Conservation (phyloP, 345 rosid genomes). For the Cardamine resedifolia region DNA sequence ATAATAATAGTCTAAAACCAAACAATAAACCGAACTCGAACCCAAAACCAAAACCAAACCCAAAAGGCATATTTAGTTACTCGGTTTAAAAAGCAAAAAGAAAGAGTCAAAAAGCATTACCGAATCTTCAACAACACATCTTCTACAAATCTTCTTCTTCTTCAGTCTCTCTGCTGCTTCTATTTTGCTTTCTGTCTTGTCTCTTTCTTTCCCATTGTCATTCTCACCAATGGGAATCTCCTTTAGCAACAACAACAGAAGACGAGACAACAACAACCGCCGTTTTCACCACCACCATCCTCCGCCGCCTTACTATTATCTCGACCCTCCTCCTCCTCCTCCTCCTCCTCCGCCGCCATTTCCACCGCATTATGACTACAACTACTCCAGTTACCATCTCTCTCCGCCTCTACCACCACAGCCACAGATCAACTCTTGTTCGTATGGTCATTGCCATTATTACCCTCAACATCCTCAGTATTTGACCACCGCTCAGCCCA, state of each 20-base stretch:
- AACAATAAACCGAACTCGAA: neutral
- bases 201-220: slow-evolving; percentile 13
- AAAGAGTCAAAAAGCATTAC: slow-evolving; percentile 25
- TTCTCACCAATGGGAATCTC: slow-evolving; percentile 64
- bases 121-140: slow-evolving; percentile 23
- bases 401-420: slow-evolving; percentile 43
- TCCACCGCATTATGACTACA: slow-evolving; percentile 38
- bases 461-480: slow-evolving; percentile 47
- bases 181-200: slow-evolving; percentile 24
- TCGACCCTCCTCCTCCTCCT: slow-evolving; percentile 40
- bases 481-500: slow-evolving; percentile 50
- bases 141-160: slow-evolving; percentile 17
- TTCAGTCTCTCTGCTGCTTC: slow-evolving; percentile 19
- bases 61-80: neutral
- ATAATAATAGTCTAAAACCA: neutral
- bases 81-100: slow-evolving; percentile 13
- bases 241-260: slow-evolving; percentile 56
- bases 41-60: neutral
- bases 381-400: slow-evolving; percentile 20
- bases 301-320: slow-evolving; percentile 46
- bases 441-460: slow-evolving; percentile 47
- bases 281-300: slow-evolving; percentile 40
- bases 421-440: slow-evolving; percentile 44
- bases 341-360: slow-evolving; percentile 40
- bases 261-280: slow-evolving; percentile 53